phyloP scores from a whole-genome alignment of 176 grass and related monocot species.

The Avena sativa region DNA sequence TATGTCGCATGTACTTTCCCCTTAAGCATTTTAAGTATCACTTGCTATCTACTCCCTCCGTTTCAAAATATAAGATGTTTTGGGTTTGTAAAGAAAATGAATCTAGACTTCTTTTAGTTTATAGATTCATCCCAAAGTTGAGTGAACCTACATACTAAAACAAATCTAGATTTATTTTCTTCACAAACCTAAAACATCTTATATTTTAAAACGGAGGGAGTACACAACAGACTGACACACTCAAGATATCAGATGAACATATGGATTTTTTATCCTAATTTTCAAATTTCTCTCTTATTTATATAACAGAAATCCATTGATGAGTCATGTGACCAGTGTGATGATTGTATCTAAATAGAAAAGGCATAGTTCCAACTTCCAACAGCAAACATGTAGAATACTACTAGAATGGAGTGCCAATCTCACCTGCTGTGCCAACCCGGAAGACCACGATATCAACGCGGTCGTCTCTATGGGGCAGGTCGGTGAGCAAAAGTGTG shows the following conservation, averaged over 20 bases:
- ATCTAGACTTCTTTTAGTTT: too few species aligned
- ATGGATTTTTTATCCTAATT: not conserved
- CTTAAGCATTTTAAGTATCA: not conserved
- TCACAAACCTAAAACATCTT: too few species aligned
- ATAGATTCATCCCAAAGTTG: too few species aligned
- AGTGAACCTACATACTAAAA: too few species aligned
- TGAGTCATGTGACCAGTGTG: not conserved
- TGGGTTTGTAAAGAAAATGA: too few species aligned
- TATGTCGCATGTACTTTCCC: not conserved
- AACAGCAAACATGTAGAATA: not conserved
- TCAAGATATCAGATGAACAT: not conserved
- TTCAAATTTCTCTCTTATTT: not conserved
- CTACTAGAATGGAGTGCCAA: not conserved
- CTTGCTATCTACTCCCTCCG: not conserved
- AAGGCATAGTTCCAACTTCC: not conserved
- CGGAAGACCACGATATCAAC: conserved; percentile 39
- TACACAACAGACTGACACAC: not conserved
- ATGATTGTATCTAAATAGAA: not conserved
- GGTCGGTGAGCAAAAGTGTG: conserved; percentile 49
- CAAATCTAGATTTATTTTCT: too few species aligned
- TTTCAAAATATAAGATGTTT: too few species aligned
- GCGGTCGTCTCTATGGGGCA: conserved; percentile 33
- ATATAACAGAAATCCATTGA: not conserved
- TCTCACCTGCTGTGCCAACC: conserved; percentile 44
- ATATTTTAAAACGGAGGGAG: too few species aligned